phyloP scores from a whole-genome alignment of 2,329 filamentous ascomycete species.

The Sarocladiaceae sp. region DNA sequence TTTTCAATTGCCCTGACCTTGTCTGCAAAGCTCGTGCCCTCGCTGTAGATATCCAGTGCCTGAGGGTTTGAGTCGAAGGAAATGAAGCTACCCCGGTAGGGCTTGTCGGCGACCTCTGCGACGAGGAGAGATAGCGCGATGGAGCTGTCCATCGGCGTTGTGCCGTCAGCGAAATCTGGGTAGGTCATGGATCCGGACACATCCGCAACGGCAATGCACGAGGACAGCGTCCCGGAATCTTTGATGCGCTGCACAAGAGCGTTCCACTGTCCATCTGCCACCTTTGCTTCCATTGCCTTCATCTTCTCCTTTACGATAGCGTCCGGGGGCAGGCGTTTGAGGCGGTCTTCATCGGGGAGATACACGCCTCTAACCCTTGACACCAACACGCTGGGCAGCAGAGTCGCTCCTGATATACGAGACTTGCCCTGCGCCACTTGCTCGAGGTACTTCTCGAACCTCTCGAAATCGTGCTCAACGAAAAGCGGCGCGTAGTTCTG shows the following conservation, averaged over 20 bases:
- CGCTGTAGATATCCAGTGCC: constrained; percentile 32
- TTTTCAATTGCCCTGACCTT: constrained; percentile 30
- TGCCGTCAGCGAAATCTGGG: constrained; percentile 36
- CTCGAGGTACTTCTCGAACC: constrained; percentile 43
- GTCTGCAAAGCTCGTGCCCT: constrained; percentile 29
- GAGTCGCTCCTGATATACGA: constrained; percentile 48
- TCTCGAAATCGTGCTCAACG: constrained; percentile 39
- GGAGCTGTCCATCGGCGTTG: constrained; percentile 43
- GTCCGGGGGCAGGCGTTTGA: constrained; percentile 7
- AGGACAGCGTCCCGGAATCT: constrained; percentile 45
- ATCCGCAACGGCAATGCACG: constrained; percentile 51
- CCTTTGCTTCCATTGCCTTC: constrained; percentile 25
- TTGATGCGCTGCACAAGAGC: constrained; percentile 50
- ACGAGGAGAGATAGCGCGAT: constrained; percentile 52
- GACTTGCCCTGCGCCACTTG: constrained; percentile 40
- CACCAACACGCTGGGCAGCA: constrained; percentile 47
- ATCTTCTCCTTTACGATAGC: constrained; percentile 23
- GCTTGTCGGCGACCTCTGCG: constrained; percentile 43
- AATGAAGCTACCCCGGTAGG: constrained; percentile 49
- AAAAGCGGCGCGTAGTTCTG: constrained; percentile 44
- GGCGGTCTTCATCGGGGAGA: constrained; percentile 7
- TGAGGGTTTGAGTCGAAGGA: constrained; percentile 40
- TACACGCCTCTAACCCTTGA: constrained; percentile 4
- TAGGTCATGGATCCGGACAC: constrained; percentile 46
- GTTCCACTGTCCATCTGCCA: constrained; percentile 48